phyloP scores from a whole-genome alignment of 257 asterid species.

The Agastache rugosa region DNA sequence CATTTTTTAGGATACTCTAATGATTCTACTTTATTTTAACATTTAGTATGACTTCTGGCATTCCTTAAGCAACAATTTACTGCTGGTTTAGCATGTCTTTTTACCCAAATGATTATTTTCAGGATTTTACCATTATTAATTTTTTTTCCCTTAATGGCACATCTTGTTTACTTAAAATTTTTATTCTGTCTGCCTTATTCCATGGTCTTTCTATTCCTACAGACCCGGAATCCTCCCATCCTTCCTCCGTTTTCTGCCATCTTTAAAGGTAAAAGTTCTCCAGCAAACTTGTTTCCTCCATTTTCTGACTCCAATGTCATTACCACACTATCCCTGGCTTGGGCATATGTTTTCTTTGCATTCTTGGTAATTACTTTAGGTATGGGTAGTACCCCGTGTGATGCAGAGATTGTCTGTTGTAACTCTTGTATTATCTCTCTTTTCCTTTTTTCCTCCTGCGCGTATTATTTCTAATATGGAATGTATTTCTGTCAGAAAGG shows the following conservation, averaged over 20 bases:
- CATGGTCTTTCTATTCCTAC: conserved; percentile 33
- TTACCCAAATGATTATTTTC: not conserved
- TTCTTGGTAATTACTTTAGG: not conserved
- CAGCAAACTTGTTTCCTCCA: not conserved
- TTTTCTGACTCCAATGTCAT: not conserved
- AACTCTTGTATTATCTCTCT: not conserved
- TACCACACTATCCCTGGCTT: not conserved
- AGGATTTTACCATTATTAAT: conserved; percentile 20
- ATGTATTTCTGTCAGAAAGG: not conserved
- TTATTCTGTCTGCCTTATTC: conserved; percentile 13
- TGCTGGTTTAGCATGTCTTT: conserved; percentile 3
- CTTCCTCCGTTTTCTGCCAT: conserved; percentile 87
- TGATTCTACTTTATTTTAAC: conserved; percentile 19
- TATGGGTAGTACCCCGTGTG: not conserved
- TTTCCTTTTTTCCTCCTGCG: not conserved
- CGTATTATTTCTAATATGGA: not conserved
- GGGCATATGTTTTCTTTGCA: not conserved
- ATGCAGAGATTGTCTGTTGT: not conserved
- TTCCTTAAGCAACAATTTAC: not conserved
- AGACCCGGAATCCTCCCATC: conserved; percentile 88
- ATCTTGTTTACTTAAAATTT: conserved; percentile 8
- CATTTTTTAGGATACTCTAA: not conserved
- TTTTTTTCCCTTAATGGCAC: conserved; percentile 11
- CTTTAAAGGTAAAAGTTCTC: conserved; percentile 62
- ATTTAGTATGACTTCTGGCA: not conserved